These are phyloP conservation scores for Graphiopsis chlorocephala DNA, from an alignment of 2,329 filamentous ascomycete species.

Conservation along the genomic window DNA sequence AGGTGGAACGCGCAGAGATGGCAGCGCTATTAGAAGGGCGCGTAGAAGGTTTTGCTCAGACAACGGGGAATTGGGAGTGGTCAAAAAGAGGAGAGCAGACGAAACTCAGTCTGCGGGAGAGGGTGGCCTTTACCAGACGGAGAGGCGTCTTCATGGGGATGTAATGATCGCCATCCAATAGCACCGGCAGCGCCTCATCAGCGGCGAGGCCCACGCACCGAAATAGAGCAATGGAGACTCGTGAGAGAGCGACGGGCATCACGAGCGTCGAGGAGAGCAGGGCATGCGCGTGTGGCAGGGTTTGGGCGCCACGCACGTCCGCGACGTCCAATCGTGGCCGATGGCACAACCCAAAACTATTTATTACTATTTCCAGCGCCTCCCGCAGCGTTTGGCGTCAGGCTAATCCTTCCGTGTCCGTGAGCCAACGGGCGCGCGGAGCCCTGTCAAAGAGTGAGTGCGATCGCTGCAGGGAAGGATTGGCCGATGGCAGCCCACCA, in stretches of 20 bases:
- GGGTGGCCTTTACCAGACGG: not conserved
- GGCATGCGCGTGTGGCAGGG: conserved; percentile 6
- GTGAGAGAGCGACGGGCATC: conserved; percentile 3
- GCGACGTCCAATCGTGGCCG: not conserved
- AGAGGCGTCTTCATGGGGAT: not conserved
- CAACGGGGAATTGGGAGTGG: not conserved
- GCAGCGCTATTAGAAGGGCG: not conserved
- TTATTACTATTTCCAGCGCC: conserved; percentile 7
- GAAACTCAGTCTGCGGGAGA: not conserved
- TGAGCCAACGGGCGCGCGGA: not conserved
- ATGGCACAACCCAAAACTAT: conserved; percentile 8
- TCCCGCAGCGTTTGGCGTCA: conserved; percentile 14
- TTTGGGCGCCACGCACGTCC: conserved; percentile 13
- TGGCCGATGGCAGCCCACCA: not conserved
- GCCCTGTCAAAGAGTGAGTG: conserved; percentile 4
- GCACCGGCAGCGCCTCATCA: conserved; percentile 5
- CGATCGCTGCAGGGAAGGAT: conserved; percentile 11
- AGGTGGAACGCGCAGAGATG: not conserved
- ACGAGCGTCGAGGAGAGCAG: not conserved
- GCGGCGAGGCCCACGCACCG: conserved; percentile 13
- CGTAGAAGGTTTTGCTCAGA: not conserved
- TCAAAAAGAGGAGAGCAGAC: not conserved
- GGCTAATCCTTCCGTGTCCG: conserved; percentile 13
- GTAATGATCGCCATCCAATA: conserved; percentile 13
- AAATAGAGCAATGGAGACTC: conserved; percentile 10